These are phyloP conservation scores for Dalechampia spathulata DNA, from an alignment of 441 rosid species.

Conservation along the genomic window DNA sequence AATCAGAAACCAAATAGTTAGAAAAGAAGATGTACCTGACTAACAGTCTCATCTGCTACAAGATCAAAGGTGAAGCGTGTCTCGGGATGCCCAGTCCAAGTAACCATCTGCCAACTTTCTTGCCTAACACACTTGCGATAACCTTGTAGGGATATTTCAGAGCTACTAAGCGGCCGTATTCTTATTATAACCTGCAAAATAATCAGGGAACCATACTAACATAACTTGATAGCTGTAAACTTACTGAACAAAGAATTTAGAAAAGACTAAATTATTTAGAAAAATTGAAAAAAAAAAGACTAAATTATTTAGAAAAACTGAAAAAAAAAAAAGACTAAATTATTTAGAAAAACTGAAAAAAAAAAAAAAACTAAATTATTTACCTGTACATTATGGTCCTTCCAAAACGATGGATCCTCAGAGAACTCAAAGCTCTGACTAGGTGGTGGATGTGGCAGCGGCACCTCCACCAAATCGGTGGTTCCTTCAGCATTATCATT, in stretches of 20 bases:
- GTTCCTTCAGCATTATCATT: slow-evolving; percentile 25
- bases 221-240: too few species aligned
- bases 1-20: not conserved
- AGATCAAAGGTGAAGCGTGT: slow-evolving; percentile 89
- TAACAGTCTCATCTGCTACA: slow-evolving; percentile 86
- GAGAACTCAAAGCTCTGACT: slow-evolving; percentile 54
- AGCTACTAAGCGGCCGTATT: slow-evolving; percentile 73
- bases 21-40: slow-evolving; percentile 46
- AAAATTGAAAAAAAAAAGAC: not conserved
- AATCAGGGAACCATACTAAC: not conserved
- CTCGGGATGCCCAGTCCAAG: slow-evolving; percentile 94
- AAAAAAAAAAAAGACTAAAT: not conserved
- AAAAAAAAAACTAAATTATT: not conserved
- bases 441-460: slow-evolving; percentile 26
- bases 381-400: slow-evolving; percentile 97
- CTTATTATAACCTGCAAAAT: slow-evolving; percentile 73
- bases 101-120: slow-evolving; percentile 75
- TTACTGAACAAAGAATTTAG: not conserved
- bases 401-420: slow-evolving; percentile 96
- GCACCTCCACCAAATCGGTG: slow-evolving; percentile 21
- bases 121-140: slow-evolving; percentile 72
- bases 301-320: slow-evolving; percentile 11
- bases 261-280: slow-evolving; percentile 6
- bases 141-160: slow-evolving; percentile 85
- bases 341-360: slow-evolving; percentile 14